Base-by-base conservation (phyloP, 2,329 filamentous ascomycete species). In the Celoporthe dispersa region DNA sequence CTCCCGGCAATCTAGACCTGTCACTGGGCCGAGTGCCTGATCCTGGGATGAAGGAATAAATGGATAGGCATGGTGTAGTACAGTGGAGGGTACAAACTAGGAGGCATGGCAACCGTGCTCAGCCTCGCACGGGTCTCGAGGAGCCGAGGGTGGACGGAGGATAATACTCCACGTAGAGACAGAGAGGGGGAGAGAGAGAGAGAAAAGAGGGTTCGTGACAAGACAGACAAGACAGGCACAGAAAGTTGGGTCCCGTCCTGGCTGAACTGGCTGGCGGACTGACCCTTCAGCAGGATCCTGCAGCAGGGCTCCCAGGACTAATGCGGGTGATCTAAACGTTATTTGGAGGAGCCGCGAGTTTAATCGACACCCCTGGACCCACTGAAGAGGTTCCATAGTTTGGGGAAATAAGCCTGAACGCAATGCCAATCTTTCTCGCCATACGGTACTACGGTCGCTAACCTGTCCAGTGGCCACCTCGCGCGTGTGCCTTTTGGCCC, bases 261-360 rank as follows among this genome's bases (percentile, higher is more conserved):
- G 7, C 35, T 37, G 35, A 37, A 37, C 5, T 37, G 39, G 16
- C 39, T 41, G 28, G 22, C n/a, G n/a, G n/a, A n/a, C n/a, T n/a
- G n/a, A n/a, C n/a, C n/a, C 62, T 39, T 48, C 62, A 60, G 51
- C 39, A 44, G 67, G 41, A 28, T 39, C 11, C 63, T 19, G 22
- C 67, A 39, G 66, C 67, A n/a, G 8, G 3, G 19, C 44, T 7
- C 44, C 19, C 12, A 60, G 57, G 19, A 25, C 68, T 67, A 64
- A 57, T 59, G 59, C 68, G 59, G 64, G 59, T 44, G 64, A 66
- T 57, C 68, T 70, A 70, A 70, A 70, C 68, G 68, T 70, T 70
- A 70, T 70, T 70, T 68, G 68, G 68, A 70, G 68, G 68, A 67
- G 60, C 68, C 68, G 68, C 65, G 67, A 53, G 51, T 35, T 39